A percentile compares a stretch with the other conserved stretches of the same genome.
These are phyloP conservation scores for Apocynum venetum DNA, from an alignment of 257 asterid genomes.

Conservation along the genomic window DNA sequence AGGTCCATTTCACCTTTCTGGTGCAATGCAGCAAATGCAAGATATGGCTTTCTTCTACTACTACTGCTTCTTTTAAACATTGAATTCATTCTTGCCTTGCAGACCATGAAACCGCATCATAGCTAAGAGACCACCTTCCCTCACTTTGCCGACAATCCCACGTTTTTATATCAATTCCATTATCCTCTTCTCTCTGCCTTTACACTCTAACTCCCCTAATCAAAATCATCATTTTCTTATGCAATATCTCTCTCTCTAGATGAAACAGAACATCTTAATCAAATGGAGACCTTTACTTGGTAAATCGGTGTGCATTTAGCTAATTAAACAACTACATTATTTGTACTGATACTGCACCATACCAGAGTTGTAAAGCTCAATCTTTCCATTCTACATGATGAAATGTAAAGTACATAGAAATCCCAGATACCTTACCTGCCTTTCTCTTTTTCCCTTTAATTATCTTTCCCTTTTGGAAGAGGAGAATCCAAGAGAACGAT, in stretches of 20 bases:
- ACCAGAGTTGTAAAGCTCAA: background rate
- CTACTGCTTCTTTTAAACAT: background rate
- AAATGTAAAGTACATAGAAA: background rate
- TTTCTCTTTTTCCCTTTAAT: background rate
- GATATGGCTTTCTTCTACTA: too few relatives aligned
- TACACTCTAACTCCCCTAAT: background rate
- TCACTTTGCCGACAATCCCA: conserved; percentile 19
- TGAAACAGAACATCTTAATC: too few relatives aligned
- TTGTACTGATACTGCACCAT: too few relatives aligned
- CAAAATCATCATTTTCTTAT: background rate
- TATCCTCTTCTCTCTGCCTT: background rate
- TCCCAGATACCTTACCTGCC: background rate
- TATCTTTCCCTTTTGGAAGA: background rate
- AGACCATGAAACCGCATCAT: conserved; percentile 14
- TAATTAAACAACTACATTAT: too few relatives aligned
- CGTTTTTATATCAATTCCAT: conserved; percentile 8
- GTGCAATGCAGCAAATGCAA: background rate
- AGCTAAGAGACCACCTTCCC: background rate
- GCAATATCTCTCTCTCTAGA: too few relatives aligned
- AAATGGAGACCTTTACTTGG: too few relatives aligned
- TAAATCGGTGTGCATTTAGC: too few relatives aligned
- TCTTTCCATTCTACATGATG: background rate
- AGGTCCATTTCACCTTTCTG: conserved; percentile 9
- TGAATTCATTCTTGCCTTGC: background rate
- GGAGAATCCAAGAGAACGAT: background rate